Evolutionary conservation across 2,329 filamentous ascomycete genomes (phyloP).

Genomic region (Rhynchosporium agropyri): DNA sequence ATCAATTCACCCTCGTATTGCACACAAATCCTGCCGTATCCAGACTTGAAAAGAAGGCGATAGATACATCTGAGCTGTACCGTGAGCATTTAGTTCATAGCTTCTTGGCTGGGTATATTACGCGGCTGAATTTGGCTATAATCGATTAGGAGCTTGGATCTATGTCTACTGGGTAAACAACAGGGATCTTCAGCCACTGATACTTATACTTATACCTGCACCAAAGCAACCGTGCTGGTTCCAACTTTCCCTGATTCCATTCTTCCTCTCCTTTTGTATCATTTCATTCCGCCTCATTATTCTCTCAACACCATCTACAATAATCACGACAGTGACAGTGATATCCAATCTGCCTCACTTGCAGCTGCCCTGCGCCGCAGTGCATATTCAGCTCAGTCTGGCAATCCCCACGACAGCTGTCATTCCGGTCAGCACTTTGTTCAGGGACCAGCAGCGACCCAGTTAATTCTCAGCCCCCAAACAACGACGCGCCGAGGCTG

Average conservation of each 20-base stretch:
- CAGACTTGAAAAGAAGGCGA: too few relatives aligned
- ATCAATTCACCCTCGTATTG: background rate
- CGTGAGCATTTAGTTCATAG: too few relatives aligned
- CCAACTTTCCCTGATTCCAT: background rate
- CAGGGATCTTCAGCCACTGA: conserved; percentile 1
- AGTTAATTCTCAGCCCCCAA: conserved; percentile 3
- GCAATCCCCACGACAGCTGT: conserved; percentile 1
- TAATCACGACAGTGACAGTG: background rate
- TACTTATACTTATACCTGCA: too few relatives aligned
- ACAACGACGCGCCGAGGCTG: conserved; percentile 14
- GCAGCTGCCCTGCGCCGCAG: background rate
- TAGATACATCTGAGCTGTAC: background rate
- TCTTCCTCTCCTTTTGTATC: background rate
- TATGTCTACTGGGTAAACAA: too few relatives aligned
- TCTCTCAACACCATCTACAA: background rate
- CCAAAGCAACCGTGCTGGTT: background rate
- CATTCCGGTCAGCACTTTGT: background rate
- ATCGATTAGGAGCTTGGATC: conserved; percentile 4
- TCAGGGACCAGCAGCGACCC: background rate
- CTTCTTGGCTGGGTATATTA: conserved; percentile 3
- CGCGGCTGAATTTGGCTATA: background rate
- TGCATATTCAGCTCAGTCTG: conserved; percentile 2
- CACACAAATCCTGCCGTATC: too few relatives aligned
- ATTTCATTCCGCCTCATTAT: background rate
- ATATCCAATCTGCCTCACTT: background rate